Percentiles rank a stretch among this genome's conserved stretches.
These are phyloP conservation scores for Sporisorium scitamineum DNA, from an alignment of 1,284 basidiomycete genomes.

Conservation along the genomic window DNA sequence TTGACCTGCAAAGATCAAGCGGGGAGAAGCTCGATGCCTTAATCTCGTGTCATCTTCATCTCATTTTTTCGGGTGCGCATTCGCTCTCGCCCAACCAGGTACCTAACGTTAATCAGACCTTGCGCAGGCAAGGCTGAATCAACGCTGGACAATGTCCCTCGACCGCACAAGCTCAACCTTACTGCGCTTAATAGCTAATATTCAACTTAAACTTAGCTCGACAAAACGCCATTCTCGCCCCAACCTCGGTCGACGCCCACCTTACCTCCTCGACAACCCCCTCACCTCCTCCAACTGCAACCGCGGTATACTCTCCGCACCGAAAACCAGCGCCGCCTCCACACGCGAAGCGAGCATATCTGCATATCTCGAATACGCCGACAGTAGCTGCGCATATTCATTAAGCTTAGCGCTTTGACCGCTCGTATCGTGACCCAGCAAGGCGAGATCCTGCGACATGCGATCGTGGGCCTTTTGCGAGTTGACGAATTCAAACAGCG, in stretches of 20 bases:
- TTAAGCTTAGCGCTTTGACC: background rate
- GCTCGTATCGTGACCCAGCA: background rate
- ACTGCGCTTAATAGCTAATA: background rate
- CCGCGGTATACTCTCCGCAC: background rate
- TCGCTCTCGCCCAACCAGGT: no score
- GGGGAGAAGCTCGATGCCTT: no score
- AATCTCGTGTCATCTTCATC: no score
- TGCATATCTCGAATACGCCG: background rate
- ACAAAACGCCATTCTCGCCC: background rate
- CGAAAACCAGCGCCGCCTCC: background rate
- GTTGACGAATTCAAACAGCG: background rate
- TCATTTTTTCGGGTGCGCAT: no score
- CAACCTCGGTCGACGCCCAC: background rate
- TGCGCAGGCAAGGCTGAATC: no score
- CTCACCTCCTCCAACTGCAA: background rate
- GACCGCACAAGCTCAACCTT: background rate
- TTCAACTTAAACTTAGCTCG: background rate
- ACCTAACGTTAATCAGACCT: no score
- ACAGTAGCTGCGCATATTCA: background rate
- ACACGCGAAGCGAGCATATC: background rate
- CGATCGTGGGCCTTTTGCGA: background rate
- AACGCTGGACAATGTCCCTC: no score
- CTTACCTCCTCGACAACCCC: background rate
- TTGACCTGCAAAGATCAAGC: no score
- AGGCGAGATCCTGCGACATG: background rate